Conservation (phyloP, 208 protist species). For the Hexamita inflata region DNA sequence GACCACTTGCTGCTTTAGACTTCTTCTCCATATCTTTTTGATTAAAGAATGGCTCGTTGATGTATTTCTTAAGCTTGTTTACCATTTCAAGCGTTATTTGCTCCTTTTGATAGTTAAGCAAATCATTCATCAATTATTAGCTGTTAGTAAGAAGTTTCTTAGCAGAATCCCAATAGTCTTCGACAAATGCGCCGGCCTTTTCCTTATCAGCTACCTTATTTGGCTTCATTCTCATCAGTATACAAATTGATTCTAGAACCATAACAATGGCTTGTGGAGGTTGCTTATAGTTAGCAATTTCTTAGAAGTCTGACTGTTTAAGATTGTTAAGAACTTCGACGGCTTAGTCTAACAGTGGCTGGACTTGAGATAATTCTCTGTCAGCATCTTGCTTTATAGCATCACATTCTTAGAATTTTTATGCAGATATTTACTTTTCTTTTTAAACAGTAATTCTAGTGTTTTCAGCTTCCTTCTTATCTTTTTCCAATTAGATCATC, state of each 20-base stretch:
- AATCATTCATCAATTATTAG: conserved; percentile 52
- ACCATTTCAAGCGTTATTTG: conserved; percentile 37
- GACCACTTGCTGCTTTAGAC: conserved; percentile 62
- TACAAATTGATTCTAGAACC: conserved; percentile 67
- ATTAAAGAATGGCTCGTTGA: conserved; percentile 64
- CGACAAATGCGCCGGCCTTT: conserved; percentile 46
- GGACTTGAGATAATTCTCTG: conserved; percentile 74
- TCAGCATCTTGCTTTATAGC: conserved; percentile 71
- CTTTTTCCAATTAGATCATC: conserved; percentile 70
- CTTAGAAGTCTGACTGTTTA: conserved; percentile 80
- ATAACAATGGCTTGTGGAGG: conserved; percentile 72
- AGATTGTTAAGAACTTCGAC: conserved; percentile 66
- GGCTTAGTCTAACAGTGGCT: conserved; percentile 73
- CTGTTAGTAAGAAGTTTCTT: conserved; percentile 58
- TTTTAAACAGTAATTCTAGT: conserved; percentile 43
- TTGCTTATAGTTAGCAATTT: conserved; percentile 67
- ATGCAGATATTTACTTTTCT: conserved; percentile 68
- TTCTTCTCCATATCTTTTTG: conserved; percentile 64
- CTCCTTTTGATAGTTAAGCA: conserved; percentile 25
- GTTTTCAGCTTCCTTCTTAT: conserved; percentile 60
- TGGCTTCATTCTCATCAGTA: conserved; percentile 66
- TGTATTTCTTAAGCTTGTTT: conserved; percentile 64
- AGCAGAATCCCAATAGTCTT: conserved; percentile 81
- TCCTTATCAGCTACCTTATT: conserved; percentile 68
- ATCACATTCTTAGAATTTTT: conserved; percentile 38